Conservation (phyloP, 1,284 basidiomycete species). For the Sphaerobolus stellatus region DNA sequence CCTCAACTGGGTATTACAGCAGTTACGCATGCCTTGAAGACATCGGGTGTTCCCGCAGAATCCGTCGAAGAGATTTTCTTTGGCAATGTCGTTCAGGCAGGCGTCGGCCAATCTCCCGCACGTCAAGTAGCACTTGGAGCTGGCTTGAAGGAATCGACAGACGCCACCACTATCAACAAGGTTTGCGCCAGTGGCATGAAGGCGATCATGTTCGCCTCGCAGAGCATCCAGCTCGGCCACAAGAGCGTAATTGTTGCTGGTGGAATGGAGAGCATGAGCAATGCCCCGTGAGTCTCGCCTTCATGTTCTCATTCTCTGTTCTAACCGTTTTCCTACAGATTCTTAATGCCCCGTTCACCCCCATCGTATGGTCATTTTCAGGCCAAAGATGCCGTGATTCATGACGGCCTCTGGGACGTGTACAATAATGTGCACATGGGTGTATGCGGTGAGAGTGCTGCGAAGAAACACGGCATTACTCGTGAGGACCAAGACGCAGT, state of each 20-base stretch:
- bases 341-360: conserved; percentile 87
- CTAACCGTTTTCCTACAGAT: conserved; percentile 48
- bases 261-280: conserved; percentile 98
- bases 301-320: conserved; percentile 6
- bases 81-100: conserved; percentile 96
- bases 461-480: conserved; percentile 79
- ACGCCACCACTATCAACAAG: conserved; percentile 99
- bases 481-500: conserved; percentile 87
- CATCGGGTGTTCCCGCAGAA: conserved; percentile 77
- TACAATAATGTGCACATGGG: conserved; percentile 98
- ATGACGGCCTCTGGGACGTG: conserved; percentile 93
- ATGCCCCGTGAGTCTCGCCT: conserved; percentile 72
- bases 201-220: conserved; percentile 89
- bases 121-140: conserved; percentile 90
- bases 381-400: conserved; percentile 84
- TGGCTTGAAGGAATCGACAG: conserved; percentile 81
- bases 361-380: conserved; percentile 90
- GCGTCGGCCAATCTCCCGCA: conserved; percentile 93
- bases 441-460: conserved; percentile 89
- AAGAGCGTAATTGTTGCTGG: conserved; percentile 88
- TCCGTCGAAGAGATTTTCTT: conserved; percentile 94
- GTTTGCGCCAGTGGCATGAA: conserved; percentile 98
- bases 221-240: conserved; percentile 87
- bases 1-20: conserved; percentile 88
- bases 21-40: conserved; percentile 86